These are phyloP conservation scores for Hordeum vulgare DNA, from an alignment of 176 grass and related monocot species.

Conservation along the genomic window DNA sequence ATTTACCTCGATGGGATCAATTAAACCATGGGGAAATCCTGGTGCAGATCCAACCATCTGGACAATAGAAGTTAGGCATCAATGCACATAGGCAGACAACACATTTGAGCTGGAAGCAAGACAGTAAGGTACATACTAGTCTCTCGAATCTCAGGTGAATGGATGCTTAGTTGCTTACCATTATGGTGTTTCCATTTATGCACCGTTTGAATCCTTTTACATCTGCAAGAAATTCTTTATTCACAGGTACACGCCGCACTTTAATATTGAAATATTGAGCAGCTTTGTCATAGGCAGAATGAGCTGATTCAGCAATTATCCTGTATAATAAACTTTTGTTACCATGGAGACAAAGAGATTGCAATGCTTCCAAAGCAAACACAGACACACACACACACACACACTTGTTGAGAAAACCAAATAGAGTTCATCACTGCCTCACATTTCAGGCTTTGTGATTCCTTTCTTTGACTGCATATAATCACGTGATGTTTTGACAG, in stretches of 20 bases:
- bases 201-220: slow-evolving; percentile 80
- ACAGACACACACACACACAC: too few relatives aligned
- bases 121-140: neutral
- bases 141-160: neutral
- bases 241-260: slow-evolving; percentile 85
- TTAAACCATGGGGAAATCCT: slow-evolving; percentile 88
- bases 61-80: slow-evolving; percentile 7
- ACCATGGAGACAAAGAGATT: neutral
- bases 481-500: slow-evolving; percentile 90
- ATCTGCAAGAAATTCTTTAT: slow-evolving; percentile 94
- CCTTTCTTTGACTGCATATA: slow-evolving; percentile 92
- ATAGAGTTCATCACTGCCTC: slow-evolving; percentile 27
- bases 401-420: neutral
- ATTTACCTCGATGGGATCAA: slow-evolving; percentile 91
- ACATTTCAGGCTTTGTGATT: slow-evolving; percentile 96
- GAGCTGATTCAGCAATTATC: slow-evolving; percentile 66
- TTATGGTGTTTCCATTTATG: slow-evolving; percentile 94
- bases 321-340: slow-evolving; percentile 35
- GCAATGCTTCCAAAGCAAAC: neutral
- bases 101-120: neutral
- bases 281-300: slow-evolving; percentile 80
- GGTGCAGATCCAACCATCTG: slow-evolving; percentile 97
- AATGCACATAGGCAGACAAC: neutral
- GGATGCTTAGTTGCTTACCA: slow-evolving; percentile 50
- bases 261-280: slow-evolving; percentile 79